These are phyloP conservation scores for Colletotrichum sublineola DNA, from an alignment of 2,329 filamentous ascomycete genomes.

Conservation along the genomic window DNA sequence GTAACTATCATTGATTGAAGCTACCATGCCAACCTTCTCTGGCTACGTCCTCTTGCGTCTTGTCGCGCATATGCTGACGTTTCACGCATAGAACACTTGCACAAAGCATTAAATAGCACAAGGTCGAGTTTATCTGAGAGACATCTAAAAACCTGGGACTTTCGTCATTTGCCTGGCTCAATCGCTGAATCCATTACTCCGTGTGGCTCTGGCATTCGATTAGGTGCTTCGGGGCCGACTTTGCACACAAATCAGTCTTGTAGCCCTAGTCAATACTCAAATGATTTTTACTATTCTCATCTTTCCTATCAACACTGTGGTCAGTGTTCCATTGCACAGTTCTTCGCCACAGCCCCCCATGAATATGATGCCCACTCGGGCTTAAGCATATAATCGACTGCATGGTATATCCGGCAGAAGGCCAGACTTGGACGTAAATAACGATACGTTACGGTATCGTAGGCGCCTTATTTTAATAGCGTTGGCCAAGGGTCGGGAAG, in stretches of 20 bases:
- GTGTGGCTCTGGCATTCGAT: neutral
- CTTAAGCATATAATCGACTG: neutral
- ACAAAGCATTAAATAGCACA: neutral
- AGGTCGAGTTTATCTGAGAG: neutral
- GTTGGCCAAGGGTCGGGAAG: neutral
- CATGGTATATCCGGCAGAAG: neutral
- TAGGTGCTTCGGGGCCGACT: too few species aligned
- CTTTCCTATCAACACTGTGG: neutral
- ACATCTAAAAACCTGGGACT: neutral
- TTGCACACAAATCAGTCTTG: neutral
- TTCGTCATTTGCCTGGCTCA: neutral
- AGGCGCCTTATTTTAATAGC: neutral
- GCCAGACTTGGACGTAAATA: neutral
- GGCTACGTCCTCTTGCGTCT: neutral
- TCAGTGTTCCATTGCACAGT: neutral
- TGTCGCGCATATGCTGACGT: neutral
- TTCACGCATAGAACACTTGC: neutral
- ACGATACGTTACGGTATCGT: neutral
- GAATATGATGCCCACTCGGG: neutral
- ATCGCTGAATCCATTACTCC: neutral
- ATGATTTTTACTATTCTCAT: neutral
- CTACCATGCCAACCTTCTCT: neutral
- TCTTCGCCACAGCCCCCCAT: too few species aligned
- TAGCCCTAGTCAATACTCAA: neutral
- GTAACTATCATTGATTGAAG: neutral